These are phyloP conservation scores for Crithidia brevicula DNA, from an alignment of 208 protist species.

Conservation along the genomic window DNA sequence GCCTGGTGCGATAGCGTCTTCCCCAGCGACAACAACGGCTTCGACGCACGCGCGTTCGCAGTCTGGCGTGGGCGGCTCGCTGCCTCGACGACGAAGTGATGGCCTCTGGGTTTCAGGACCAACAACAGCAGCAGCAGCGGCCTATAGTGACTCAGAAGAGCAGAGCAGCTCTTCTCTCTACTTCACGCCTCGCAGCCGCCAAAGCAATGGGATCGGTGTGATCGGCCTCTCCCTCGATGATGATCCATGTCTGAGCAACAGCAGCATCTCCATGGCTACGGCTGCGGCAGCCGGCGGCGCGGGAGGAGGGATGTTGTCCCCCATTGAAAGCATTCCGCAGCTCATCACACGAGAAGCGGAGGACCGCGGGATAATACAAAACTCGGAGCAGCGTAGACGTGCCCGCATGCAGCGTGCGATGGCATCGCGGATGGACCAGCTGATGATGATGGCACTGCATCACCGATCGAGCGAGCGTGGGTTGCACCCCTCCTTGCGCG, in stretches of 20 bases:
- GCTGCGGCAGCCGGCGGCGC: neutral
- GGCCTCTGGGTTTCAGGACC: neutral
- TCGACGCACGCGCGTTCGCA: constrained; percentile 2
- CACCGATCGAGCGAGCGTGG: constrained; percentile 22
- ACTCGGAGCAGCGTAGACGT: constrained; percentile 4
- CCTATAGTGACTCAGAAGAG: constrained; percentile 15
- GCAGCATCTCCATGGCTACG: constrained; percentile 8
- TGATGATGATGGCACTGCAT: constrained; percentile 21
- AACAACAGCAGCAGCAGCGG: neutral
- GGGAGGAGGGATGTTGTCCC: neutral
- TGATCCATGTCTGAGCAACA: constrained; percentile 3
- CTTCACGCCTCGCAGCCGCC: constrained; percentile 10
- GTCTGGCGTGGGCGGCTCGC: constrained; percentile 5
- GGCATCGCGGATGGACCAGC: constrained; percentile 9
- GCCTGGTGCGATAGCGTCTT: neutral
- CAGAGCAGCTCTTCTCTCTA: constrained; percentile 8
- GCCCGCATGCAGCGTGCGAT: neutral
- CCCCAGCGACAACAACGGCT: neutral
- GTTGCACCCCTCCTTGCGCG: constrained; percentile 20
- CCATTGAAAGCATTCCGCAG: constrained; percentile 2
- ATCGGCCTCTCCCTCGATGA: neutral
- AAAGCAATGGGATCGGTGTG: neutral
- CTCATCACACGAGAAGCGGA: constrained; percentile 11
- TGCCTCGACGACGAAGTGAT: neutral
- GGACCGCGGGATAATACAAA: neutral